These are phyloP conservation scores for Trametes cinnabarina DNA, from an alignment of 768 basidiomycete genomes.

Conservation along the genomic window DNA sequence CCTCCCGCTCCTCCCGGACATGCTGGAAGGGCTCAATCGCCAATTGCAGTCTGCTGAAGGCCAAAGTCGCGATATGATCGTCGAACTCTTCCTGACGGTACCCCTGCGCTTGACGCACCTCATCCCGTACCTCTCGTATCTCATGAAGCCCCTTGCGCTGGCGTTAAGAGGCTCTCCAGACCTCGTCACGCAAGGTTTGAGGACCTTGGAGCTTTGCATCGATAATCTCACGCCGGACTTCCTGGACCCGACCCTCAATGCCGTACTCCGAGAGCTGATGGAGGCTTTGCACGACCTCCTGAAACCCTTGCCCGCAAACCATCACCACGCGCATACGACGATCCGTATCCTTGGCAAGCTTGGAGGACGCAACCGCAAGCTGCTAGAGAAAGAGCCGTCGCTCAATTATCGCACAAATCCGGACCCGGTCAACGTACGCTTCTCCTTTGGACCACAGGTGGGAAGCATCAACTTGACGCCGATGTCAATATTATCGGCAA, in stretches of 20 bases:
- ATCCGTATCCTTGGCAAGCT: conserved; percentile 96
- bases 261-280: conserved; percentile 91
- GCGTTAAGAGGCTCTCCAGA: conserved; percentile 86
- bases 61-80: conserved; percentile 85
- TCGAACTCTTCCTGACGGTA: conserved; percentile 95
- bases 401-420: conserved; percentile 70
- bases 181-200: conserved; percentile 89
- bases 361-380: conserved; percentile 87
- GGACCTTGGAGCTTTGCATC: conserved; percentile 97
- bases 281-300: conserved; percentile 89
- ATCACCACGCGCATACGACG: conserved; percentile 89
- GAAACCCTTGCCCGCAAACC: conserved; percentile 84
- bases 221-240: conserved; percentile 98
- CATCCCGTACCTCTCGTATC: conserved; percentile 88
- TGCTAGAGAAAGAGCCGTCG: conserved; percentile 77
- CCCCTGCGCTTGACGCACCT: conserved; percentile 94
- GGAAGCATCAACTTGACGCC: conserved; percentile 68
- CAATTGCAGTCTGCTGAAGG: conserved; percentile 85
- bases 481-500: conserved; percentile 61
- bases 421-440: conserved; percentile 62
- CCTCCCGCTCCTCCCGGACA: conserved; percentile 91
- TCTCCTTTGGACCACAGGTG: conserved; percentile 71
- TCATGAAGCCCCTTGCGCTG: conserved; percentile 94
- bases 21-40: conserved; percentile 91
- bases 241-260: conserved; percentile 91